Conservation (phyloP, 805 yeast genomes). For the Candida incommunis region DNA sequence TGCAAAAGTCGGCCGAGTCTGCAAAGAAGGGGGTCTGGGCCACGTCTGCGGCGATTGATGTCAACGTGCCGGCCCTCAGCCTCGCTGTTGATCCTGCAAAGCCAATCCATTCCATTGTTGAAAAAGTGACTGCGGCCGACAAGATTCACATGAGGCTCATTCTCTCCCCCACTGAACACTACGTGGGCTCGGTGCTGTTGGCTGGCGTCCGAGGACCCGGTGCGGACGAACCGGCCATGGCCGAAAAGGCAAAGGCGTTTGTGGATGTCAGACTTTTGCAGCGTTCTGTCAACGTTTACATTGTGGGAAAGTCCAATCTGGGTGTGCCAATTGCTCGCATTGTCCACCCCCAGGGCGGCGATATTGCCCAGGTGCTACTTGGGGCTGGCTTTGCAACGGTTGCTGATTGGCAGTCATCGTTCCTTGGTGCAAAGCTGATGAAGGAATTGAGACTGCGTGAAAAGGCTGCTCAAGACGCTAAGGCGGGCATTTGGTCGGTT, state of each 20-base stretch:
- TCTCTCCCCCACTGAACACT: constrained; percentile 35
- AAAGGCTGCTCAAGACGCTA: constrained; percentile 39
- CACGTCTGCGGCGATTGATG: constrained; percentile 13
- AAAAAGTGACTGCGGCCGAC: constrained; percentile 68
- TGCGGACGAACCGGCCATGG: constrained; percentile 36
- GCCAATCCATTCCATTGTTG: constrained; percentile 43
- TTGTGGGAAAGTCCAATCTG: constrained; percentile 47
- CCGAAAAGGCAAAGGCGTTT: constrained; percentile 49
- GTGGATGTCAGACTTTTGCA: constrained; percentile 52
- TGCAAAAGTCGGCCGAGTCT: constrained; percentile 34
- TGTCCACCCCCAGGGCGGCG: constrained; percentile 56
- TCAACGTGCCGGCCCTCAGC: constrained; percentile 8
- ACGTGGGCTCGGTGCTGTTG: constrained; percentile 42
- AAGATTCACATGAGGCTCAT: constrained; percentile 49
- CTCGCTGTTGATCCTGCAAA: constrained; percentile 14
- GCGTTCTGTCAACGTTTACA: constrained; percentile 39
- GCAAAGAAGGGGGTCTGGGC: constrained; percentile 46
- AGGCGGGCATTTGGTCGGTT: constrained; percentile 44
- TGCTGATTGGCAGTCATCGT: constrained; percentile 64
- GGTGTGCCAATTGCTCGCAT: constrained; percentile 31
- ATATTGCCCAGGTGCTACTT: constrained; percentile 52
- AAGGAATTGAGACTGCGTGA: constrained; percentile 48
- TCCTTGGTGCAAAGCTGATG: constrained; percentile 57
- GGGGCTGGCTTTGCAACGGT: constrained; percentile 61
- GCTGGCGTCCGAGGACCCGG: constrained; percentile 64